These are phyloP conservation scores for Boletus eberwhitei DNA, from an alignment of 768 basidiomycete species.

Conservation along the genomic window DNA sequence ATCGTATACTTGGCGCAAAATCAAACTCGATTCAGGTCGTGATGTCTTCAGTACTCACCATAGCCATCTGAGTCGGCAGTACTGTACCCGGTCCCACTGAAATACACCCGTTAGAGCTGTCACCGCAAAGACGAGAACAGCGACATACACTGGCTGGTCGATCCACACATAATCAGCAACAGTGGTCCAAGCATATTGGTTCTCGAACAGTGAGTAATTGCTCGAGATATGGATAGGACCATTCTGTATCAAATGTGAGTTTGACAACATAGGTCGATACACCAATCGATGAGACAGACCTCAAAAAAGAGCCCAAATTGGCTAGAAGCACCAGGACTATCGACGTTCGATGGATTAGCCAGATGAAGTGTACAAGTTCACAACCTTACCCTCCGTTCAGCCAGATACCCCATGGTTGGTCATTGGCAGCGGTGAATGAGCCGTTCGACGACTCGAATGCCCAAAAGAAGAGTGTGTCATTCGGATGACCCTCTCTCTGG, in stretches of 20 bases:
- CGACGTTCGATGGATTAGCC: neutral
- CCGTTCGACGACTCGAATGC: slow-evolving; percentile 55
- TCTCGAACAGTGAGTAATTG: slow-evolving; percentile 48
- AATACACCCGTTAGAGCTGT: slow-evolving; percentile 2
- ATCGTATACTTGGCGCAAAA: slow-evolving; percentile 41
- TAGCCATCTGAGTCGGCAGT: slow-evolving; percentile 63
- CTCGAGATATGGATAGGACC: slow-evolving; percentile 60
- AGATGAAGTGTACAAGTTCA: neutral
- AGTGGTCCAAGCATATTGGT: slow-evolving; percentile 55
- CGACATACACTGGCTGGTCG: slow-evolving; percentile 63
- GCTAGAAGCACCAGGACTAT: slow-evolving; percentile 68
- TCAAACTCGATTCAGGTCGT: neutral
- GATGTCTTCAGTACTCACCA: slow-evolving; percentile 34
- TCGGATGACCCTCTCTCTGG: slow-evolving; percentile 54
- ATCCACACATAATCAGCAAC: slow-evolving; percentile 70
- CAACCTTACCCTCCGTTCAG: slow-evolving; percentile 61
- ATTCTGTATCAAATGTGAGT: slow-evolving; percentile 42
- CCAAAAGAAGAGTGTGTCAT: slow-evolving; percentile 65
- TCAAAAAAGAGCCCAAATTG: slow-evolving; percentile 62
- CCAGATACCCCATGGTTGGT: slow-evolving; percentile 71
- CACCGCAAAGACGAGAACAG: neutral
- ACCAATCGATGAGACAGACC: slow-evolving; percentile 34
- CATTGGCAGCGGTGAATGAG: slow-evolving; percentile 46
- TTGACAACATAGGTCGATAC: neutral
- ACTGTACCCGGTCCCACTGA: slow-evolving; percentile 58